Percentiles rank a stretch among this genome's conserved stretches.
Conservation (phyloP, 2,329 filamentous ascomycete species). For the Fusarium virguliforme region DNA sequence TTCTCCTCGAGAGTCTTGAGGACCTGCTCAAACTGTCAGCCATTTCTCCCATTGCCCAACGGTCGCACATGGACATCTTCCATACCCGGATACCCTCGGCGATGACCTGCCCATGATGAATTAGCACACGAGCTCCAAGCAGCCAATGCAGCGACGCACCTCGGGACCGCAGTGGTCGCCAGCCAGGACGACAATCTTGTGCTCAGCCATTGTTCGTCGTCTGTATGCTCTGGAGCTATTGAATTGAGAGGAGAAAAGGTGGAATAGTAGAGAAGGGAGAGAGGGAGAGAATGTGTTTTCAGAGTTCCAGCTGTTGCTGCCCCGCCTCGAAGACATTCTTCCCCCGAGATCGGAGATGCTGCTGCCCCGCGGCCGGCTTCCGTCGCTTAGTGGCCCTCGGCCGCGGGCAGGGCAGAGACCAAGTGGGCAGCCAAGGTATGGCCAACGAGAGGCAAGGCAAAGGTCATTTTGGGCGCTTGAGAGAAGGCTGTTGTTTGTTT, state of each 20-base stretch:
- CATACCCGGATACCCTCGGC: conserved; percentile 87
- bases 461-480: conserved; percentile 43
- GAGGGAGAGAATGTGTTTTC: conserved; percentile 26
- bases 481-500: conserved; percentile 12
- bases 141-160: conserved; percentile 66
- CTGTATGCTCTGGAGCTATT: neutral
- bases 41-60: neutral
- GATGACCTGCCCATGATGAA: conserved; percentile 71
- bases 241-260: neutral
- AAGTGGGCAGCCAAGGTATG: conserved; percentile 33
- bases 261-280: conserved; percentile 7
- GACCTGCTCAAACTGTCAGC: conserved; percentile 66
- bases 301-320: conserved; percentile 44
- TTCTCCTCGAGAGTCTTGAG: conserved; percentile 83
- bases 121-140: conserved; percentile 31
- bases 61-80: neutral
- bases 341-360: conserved; percentile 58
- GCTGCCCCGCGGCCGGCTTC: conserved; percentile 38
- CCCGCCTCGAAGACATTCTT: conserved; percentile 46
- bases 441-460: conserved; percentile 42
- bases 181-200: conserved; percentile 85
- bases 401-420: conserved; percentile 30
- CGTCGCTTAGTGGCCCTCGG: conserved; percentile 43
- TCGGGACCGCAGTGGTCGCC: conserved; percentile 91
- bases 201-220: conserved; percentile 71